Conservation (phyloP, 2,329 filamentous ascomycete species). For the Colletotrichum echinochloae region DNA sequence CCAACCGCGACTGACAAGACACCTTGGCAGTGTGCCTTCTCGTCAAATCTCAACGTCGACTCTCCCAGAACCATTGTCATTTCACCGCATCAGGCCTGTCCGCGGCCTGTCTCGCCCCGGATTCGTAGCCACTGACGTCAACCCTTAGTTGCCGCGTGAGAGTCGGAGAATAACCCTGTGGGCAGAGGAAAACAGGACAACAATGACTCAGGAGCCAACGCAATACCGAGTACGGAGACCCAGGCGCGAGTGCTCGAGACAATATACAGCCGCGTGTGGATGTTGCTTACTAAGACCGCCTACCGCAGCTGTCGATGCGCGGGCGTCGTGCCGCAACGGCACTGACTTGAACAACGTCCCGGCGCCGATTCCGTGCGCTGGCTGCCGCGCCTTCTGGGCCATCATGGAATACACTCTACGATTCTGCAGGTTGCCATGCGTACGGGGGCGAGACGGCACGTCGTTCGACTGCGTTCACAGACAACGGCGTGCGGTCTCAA, state of each 20-base stretch:
- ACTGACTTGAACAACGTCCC: slow-evolving; percentile 21
- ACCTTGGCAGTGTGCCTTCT: slow-evolving; percentile 17
- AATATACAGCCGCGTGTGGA: not conserved
- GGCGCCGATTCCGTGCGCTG: slow-evolving; percentile 14
- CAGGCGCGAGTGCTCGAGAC: not conserved
- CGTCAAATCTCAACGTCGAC: slow-evolving; percentile 16
- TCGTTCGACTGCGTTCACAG: slow-evolving; percentile 5
- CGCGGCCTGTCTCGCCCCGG: slow-evolving; percentile 7
- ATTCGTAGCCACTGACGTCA: slow-evolving; percentile 2
- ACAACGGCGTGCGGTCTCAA: not conserved
- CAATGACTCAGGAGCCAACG: not conserved
- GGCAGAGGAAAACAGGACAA: not conserved
- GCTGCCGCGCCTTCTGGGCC: slow-evolving; percentile 13
- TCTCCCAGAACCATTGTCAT: not conserved
- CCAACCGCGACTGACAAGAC: slow-evolving; percentile 24
- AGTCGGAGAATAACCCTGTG: slow-evolving; percentile 30
- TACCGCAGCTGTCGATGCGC: slow-evolving; percentile 13
- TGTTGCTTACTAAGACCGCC: slow-evolving; percentile 5
- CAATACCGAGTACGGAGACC: not conserved
- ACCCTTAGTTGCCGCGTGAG: slow-evolving; percentile 21
- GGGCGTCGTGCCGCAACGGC: slow-evolving; percentile 21
- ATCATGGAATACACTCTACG: slow-evolving; percentile 24
- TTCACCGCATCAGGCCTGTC: not conserved
- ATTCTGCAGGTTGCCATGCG: slow-evolving; percentile 27
- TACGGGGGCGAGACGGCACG: slow-evolving; percentile 24